Evolutionary conservation across 2,329 filamentous ascomycete genomes (phyloP).

Genomic region (Exophiala xenobiotica): DNA sequence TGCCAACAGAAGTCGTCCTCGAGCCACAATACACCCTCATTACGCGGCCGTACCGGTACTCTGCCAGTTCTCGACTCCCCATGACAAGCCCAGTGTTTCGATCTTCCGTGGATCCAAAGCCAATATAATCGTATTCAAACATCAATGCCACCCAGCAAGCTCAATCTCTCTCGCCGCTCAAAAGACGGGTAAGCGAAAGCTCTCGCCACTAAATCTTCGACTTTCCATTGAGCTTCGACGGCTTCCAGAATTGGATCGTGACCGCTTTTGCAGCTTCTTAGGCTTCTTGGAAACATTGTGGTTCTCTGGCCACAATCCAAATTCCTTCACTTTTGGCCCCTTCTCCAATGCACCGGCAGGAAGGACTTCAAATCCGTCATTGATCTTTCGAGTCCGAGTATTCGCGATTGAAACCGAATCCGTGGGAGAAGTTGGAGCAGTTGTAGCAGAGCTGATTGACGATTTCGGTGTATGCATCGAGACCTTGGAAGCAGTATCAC

Average conservation of each 20-base stretch:
- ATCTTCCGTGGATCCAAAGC: conserved; percentile 16
- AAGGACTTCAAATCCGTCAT: conserved; percentile 28
- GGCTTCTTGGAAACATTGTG: conserved; percentile 13
- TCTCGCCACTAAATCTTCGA: conserved; percentile 12
- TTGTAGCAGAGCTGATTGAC: conserved; percentile 21
- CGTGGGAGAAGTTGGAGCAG: conserved; percentile 9
- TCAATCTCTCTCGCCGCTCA: conserved; percentile 5
- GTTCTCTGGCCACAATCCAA: conserved; percentile 19
- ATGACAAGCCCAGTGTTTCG: neutral
- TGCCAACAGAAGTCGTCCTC: conserved; percentile 7
- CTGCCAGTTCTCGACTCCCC: too few relatives aligned
- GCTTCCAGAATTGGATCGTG: conserved; percentile 20
- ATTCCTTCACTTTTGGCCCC: conserved; percentile 19
- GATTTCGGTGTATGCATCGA: conserved; percentile 21
- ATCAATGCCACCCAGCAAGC: neutral
- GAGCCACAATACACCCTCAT: neutral
- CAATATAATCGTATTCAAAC: conserved; percentile 19
- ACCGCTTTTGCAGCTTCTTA: conserved; percentile 23
- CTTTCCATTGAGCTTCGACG: conserved; percentile 19
- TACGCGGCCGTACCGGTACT: too few relatives aligned
- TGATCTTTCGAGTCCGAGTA: conserved; percentile 24
- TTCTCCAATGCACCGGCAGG: conserved; percentile 27
- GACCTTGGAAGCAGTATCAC: conserved; percentile 16
- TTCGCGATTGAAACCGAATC: conserved; percentile 22
- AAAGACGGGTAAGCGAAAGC: conserved; percentile 17